These are phyloP conservation scores for Chionographis japonica DNA, from an alignment of 106 monocot species.

Conservation along the genomic window DNA sequence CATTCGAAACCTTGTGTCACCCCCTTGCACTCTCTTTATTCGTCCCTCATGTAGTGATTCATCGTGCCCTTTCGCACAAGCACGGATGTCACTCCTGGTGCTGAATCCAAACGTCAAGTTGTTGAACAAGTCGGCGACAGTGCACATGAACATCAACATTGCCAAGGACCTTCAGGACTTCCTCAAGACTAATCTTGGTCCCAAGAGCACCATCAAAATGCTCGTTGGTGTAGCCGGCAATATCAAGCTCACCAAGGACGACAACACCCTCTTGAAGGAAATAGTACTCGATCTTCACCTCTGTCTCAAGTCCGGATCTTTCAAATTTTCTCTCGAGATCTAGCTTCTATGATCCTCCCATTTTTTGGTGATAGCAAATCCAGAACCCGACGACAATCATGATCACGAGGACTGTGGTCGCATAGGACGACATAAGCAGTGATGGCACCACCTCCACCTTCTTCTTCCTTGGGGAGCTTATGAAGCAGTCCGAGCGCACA, in stretches of 20 bases:
- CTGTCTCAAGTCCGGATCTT: neutral
- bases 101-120: slow-evolving; percentile 92
- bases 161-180: slow-evolving; percentile 91
- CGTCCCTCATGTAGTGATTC: too few relatives aligned
- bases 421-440: slow-evolving; percentile 79
- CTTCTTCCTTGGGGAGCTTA: slow-evolving; percentile 89
- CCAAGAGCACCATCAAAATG: slow-evolving; percentile 96
- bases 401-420: slow-evolving; percentile 90
- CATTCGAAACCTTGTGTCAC: too few relatives aligned
- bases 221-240: slow-evolving; percentile 91
- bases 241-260: slow-evolving; percentile 94
- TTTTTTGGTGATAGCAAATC: slow-evolving; percentile 54
- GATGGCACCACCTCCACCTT: slow-evolving; percentile 92
- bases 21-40: too few relatives aligned
- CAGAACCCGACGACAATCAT: slow-evolving; percentile 93
- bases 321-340: neutral
- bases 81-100: slow-evolving; percentile 74
- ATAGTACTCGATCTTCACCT: slow-evolving; percentile 42
- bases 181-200: slow-evolving; percentile 92
- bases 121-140: slow-evolving; percentile 86
- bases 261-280: slow-evolving; percentile 94
- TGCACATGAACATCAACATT: slow-evolving; percentile 96
- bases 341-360: neutral
- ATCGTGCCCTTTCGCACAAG: too few relatives aligned
- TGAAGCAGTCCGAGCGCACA: slow-evolving; percentile 94